Evolutionary conservation across 2,329 filamentous ascomycete genomes (phyloP), one percentile per base, ranked within the genome.

Genomic region (Colletotrichum karsti): DNA sequence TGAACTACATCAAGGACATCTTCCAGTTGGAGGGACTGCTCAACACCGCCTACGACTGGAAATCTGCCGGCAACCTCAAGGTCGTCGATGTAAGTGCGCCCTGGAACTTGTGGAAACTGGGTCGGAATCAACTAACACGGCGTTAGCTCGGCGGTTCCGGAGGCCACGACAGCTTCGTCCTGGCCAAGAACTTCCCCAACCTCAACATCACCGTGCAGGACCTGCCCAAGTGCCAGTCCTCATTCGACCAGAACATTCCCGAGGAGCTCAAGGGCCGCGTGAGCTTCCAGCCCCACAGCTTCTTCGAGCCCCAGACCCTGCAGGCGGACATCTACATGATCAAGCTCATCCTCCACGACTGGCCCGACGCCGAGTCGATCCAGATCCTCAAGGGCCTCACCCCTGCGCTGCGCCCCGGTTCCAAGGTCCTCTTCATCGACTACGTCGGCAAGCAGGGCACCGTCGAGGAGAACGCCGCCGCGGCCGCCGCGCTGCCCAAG

Each of bases 291-390:
- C 73, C 74, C 10, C 80, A 82, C 70, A 75, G 79, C 71, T 79
- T 83, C 70, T 81, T 82, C 74, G 65, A 75, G 42, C 78, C 78
- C 1, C 81, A 83, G 69, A 70, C 77, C 1, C 73, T 78, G 5
- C 63, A 75, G 18, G 85, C 82, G 9, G 84, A 85, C 63, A 77
- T 86, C 54, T 88, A 85, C 76, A 77, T 88, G 63, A 74, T 89
- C 69, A 86, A 86, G 72, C 77, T 83, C 66, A 86, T 88, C 62
- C 77, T 89, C 15, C 87, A 89, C 73, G 85, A 88, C 76, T 88
- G 85, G 84, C 80, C 85, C 0, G 85, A 88, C 60, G 75, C 77
- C 24, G 78, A 84, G 54, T 76, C 76, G 5, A 65, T 78, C 22
- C 72, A 74, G 61, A 84, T 86, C 54, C 75, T 83, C 42, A 78